Evolutionary conservation across 176 grass and related monocot species (phyloP), one percentile per base, ranked within the genome.

Genomic region (Oryza meridionalis): DNA sequence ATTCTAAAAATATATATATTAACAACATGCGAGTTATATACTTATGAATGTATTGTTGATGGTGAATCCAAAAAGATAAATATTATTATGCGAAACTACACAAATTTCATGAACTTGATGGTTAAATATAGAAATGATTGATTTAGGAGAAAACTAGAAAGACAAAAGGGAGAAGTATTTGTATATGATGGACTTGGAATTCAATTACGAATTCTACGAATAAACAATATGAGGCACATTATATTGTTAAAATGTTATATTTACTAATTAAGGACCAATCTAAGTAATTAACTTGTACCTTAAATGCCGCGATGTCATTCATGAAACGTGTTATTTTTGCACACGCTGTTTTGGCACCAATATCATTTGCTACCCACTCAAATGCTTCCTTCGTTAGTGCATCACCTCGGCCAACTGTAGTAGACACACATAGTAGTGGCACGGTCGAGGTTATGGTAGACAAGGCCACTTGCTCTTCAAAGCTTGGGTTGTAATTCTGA

Each of bases 291-390:
- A 77, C 32, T 17, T 55, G 6, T 67, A 86, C 80, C 67, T 90
- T 85, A 61, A 61, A 73, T 13, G 59, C 69, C 11, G 35, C 19
- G 6, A 90, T 47, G 25, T 90, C 89, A 82, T 88, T 59, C 68
- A 84, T 81, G 24, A 85, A 84, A 47, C 66, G 82, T 16, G 11
- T 13, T 37, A 91, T 42, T 7, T 74, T 10, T 13, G 38, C 33
- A 9, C 8, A 77, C 2, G 40, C n/a, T 14, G 5, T 55, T 7
- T 17, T 38, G 17, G 31, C 24, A 6, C 43, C 16, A 32, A 53
- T 38, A 24, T n/a, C 8, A 4, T 24, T 50, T 5, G 11, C 1
- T 11, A 14, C n/a, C 82, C 72, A 85, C n/a, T 51, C 3, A 2
- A 85, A 68, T 14, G 21, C 25, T 35, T 85, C 82, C 25, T 77